Base-by-base conservation (phyloP, 2,329 filamentous ascomycete species). In the Sarocladium strictum region DNA sequence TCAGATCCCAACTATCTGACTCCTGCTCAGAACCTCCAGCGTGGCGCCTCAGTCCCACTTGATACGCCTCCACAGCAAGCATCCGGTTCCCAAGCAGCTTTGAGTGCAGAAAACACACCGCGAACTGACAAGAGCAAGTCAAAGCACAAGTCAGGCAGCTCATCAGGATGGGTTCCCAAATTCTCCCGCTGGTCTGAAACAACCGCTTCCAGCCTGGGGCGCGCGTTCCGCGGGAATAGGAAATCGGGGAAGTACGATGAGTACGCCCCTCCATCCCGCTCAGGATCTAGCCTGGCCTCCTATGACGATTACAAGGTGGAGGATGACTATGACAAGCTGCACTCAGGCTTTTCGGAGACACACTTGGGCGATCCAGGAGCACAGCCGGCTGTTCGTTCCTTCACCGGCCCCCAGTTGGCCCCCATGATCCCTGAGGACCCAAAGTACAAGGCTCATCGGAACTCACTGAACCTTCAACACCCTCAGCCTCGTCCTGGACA, bases 151-250 rank as follows among this genome's bases (percentile, higher is more conserved):
- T 93, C 90, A 1, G 87, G 82, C 65, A 84, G 85, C 56, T 94
- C 90, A 0, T 90, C 89, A 0, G 77, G 81, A 53, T 85, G 83
- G 76, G 88, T 96, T 58, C 91, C 92, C 23, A 97, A 96, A 74
- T 92, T 96, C 58, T 97, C 94, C 5, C 84, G 94, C 41, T 99
- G 94, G 94, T 97, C 93, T 0, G 94, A 95, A 72, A 97, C 93
- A 2, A 99, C 94, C 0, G 83, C 92, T 3, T 96, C 91, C 0
- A 96, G 90, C 57, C 84, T 91, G 41, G 86, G 89, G 43, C 87
- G 87, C 61, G 87, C 86, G 38, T 87, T 92, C 67, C 83, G 87
- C 38, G 83, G 81, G 63, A 89, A 84, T 62, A 76, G 76, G 65
- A 82, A 79, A 62, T 77, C 80, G 41, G 76, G 76, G 72, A 85